These are phyloP conservation scores for Chaetothyriales sp. DNA, from an alignment of 2,329 filamentous ascomycete species.

Conservation along the genomic window DNA sequence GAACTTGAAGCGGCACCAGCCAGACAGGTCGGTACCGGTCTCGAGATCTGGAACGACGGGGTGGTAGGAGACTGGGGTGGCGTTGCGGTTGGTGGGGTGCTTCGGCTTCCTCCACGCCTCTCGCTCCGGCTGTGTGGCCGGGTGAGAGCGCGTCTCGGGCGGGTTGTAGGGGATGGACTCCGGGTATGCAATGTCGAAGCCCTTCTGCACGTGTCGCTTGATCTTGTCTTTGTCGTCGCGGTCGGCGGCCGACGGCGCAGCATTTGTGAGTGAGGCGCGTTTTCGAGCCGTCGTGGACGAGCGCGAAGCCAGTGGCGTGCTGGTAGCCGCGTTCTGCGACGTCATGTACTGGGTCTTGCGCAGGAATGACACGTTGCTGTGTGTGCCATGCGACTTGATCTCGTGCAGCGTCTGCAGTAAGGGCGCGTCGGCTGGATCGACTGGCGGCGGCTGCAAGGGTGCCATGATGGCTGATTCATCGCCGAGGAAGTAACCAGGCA, in stretches of 20 bases:
- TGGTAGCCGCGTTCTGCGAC: conserved; percentile 3
- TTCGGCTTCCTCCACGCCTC: conserved; percentile 45
- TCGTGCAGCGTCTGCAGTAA: conserved; percentile 72
- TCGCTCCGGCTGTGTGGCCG: conserved; percentile 30
- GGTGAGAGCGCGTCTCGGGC: conserved; percentile 9
- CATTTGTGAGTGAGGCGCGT: conserved; percentile 3
- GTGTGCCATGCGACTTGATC: conserved; percentile 67
- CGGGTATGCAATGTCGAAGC: conserved; percentile 50
- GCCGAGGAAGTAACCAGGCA: conserved; percentile 86
- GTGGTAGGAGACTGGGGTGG: conserved; percentile 43
- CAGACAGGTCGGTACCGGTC: conserved; percentile 42
- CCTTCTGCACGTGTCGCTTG: conserved; percentile 45
- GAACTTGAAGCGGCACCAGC: conserved; percentile 47
- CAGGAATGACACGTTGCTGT: conserved; percentile 72
- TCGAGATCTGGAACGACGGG: conserved; percentile 47
- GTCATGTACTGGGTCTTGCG: conserved; percentile 87
- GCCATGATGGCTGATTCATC: conserved; percentile 87
- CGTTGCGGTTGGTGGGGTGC: conserved; percentile 40
- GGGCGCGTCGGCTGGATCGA: conserved; percentile 71
- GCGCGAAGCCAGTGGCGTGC: neutral
- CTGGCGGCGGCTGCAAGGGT: conserved; percentile 49
- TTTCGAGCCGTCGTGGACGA: neutral
- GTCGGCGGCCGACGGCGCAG: conserved; percentile 25
- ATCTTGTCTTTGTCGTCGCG: conserved; percentile 45
- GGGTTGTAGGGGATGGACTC: conserved; percentile 41